phyloP scores from a whole-genome alignment of 176 grass and related monocot species.

The Carex cristatella region DNA sequence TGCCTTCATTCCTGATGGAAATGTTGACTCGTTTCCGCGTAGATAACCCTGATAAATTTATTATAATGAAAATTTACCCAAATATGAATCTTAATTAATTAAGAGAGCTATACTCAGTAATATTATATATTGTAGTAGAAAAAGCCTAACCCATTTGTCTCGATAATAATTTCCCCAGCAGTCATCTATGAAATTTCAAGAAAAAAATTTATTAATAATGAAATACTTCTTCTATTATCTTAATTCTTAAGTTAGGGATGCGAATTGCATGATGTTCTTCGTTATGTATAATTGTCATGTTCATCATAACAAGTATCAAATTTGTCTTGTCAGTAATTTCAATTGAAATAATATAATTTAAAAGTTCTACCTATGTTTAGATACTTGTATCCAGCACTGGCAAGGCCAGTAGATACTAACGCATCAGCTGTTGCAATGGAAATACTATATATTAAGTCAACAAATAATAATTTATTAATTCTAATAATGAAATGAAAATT shows the following conservation, averaged over 20 bases:
- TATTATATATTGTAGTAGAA: neutral
- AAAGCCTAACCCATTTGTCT: conserved; percentile 29
- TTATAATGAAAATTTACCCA: neutral
- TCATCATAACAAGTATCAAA: no score
- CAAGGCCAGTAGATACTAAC: conserved; percentile 39
- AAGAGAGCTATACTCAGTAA: neutral
- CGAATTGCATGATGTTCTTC: neutral
- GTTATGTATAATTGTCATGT: no score
- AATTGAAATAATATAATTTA: neutral
- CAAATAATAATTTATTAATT: neutral
- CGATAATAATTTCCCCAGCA: conserved; percentile 59
- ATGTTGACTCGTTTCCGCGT: conserved; percentile 32
- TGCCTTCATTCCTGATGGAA: conserved; percentile 73
- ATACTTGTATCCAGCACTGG: conserved; percentile 55
- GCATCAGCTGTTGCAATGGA: conserved; percentile 37
- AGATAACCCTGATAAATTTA: conserved; percentile 35
- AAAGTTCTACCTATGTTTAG: conserved; percentile 42
- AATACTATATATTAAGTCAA: neutral
- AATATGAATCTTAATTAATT: neutral
- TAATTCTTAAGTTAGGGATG: neutral
- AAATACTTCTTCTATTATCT: neutral
- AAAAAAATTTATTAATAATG: neutral
- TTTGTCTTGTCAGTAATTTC: neutral
- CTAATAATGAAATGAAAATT: neutral
- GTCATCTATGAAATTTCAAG: conserved; percentile 43